Evolutionary conservation across 768 basidiomycete species (phyloP).

Genomic region (Mrakia blollopis): DNA sequence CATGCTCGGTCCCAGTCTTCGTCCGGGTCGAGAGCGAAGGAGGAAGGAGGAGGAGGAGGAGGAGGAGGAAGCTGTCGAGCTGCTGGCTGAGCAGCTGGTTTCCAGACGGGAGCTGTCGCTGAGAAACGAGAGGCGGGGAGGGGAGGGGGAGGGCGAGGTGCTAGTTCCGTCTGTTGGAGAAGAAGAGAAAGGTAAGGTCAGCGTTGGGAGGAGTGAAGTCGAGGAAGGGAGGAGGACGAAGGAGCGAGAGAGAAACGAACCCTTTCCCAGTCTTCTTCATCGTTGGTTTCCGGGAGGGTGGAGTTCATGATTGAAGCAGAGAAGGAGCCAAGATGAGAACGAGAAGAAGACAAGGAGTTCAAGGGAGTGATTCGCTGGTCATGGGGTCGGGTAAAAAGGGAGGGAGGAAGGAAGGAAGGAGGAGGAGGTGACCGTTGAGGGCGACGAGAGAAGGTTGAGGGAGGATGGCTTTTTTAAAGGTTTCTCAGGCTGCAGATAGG

Average conservation of each 20-base stretch:
- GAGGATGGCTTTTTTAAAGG: not conserved
- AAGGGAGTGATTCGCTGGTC: not conserved
- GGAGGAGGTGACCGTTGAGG: not conserved
- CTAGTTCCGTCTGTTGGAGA: not conserved
- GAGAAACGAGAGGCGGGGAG: not conserved
- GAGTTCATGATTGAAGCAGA: slow-evolving; percentile 1
- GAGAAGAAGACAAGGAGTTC: not conserved
- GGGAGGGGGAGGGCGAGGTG: slow-evolving; percentile 4
- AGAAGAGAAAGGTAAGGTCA: not conserved
- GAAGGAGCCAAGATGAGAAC: not conserved
- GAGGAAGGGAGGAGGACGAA: not conserved
- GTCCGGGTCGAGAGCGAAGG: not conserved
- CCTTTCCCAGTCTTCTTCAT: slow-evolving; percentile 25
- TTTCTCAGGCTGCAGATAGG: not conserved
- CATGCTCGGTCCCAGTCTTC: slow-evolving; percentile 24
- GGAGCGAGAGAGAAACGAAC: not conserved
- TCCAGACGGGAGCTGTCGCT: not conserved
- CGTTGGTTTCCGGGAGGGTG: not conserved
- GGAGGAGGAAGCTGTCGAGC: not conserved
- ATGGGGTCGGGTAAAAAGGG: not conserved
- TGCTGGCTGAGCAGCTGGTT: not conserved
- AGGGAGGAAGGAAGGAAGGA: not conserved
- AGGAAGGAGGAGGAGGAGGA: not conserved
- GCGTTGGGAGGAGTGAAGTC: not conserved
- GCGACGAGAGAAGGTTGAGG: not conserved